phyloP scores from a whole-genome alignment of 805 yeast genomes.

The Zygosaccharomyces kombuchaensis region DNA sequence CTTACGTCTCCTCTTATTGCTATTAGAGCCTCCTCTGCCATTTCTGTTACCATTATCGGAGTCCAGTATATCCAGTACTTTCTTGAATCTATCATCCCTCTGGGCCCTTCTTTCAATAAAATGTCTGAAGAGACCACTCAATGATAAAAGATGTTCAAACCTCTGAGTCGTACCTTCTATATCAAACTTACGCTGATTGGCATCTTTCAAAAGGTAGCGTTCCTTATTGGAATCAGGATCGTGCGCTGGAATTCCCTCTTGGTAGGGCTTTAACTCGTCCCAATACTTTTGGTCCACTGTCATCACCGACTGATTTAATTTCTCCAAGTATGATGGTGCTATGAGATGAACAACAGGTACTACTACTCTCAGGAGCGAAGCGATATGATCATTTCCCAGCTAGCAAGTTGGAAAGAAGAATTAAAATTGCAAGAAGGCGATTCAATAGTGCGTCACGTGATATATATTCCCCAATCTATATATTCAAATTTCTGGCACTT shows the following conservation, averaged over 20 bases:
- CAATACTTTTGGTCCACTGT: conserved; percentile 24
- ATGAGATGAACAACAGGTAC: neutral
- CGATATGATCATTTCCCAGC: neutral
- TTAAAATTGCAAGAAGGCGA: conserved; percentile 4
- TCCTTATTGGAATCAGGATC: conserved; percentile 23
- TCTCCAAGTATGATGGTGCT: neutral
- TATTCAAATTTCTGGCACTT: neutral
- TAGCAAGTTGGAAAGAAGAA: conserved; percentile 4
- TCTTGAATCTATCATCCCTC: conserved; percentile 52
- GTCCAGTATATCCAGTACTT: conserved; percentile 44
- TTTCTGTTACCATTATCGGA: conserved; percentile 16
- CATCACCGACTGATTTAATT: conserved; percentile 6
- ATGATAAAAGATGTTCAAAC: conserved; percentile 60
- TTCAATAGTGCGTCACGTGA: conserved; percentile 1
- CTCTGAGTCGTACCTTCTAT: conserved; percentile 59
- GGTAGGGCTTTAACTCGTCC: conserved; percentile 24
- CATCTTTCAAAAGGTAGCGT: conserved; percentile 27
- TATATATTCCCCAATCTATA: neutral
- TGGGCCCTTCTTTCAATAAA: conserved; percentile 62
- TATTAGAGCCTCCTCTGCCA: conserved; percentile 18
- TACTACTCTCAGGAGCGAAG: neutral
- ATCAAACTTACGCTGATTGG: conserved; percentile 39
- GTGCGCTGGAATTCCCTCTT: conserved; percentile 22
- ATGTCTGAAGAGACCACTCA: conserved; percentile 63
- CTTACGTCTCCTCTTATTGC: conserved; percentile 53